phyloP scores from a whole-genome alignment of 2,329 filamentous ascomycete species.

The Mariannaea elegans region DNA sequence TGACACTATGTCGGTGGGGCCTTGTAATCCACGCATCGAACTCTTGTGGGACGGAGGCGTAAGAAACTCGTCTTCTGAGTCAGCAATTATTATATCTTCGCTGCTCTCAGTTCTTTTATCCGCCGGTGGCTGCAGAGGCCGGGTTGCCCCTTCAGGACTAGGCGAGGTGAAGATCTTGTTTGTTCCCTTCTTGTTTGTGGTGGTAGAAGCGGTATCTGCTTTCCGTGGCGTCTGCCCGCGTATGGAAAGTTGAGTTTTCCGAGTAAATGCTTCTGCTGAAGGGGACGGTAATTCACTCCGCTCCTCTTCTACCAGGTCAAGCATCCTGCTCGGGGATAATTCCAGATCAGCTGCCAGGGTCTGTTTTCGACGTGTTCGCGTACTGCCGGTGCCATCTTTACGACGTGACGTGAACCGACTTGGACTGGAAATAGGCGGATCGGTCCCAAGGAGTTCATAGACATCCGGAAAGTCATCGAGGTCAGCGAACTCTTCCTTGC shows the following conservation, averaged over 20 bases:
- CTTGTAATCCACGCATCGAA: conserved; percentile 23
- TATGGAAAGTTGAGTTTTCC: conserved; percentile 15
- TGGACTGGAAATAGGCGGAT: conserved; percentile 49
- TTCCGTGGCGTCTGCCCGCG: conserved; percentile 20
- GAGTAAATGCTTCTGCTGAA: conserved; percentile 33
- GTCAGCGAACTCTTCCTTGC: conserved; percentile 45
- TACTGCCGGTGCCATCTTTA: conserved; percentile 29
- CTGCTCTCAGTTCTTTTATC: conserved; percentile 26
- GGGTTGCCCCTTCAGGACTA: conserved; percentile 5
- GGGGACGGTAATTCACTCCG: conserved; percentile 38
- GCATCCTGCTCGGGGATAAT: conserved; percentile 21
- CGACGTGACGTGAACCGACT: conserved; percentile 35
- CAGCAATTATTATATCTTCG: conserved; percentile 57
- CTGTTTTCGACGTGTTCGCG: conserved; percentile 28
- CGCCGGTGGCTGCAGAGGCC: background rate
- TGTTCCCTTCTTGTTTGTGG: conserved; percentile 15
- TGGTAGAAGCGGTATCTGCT: conserved; percentile 5
- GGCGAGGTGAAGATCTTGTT: conserved; percentile 15
- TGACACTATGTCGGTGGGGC: conserved; percentile 1
- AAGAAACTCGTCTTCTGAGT: conserved; percentile 66
- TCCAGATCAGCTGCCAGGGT: conserved; percentile 18
- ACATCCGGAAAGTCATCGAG: conserved; percentile 64
- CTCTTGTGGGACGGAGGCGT: conserved; percentile 44
- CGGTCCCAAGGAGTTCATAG: conserved; percentile 56
- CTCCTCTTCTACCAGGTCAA: conserved; percentile 24